Evolutionary conservation across 2,329 filamentous ascomycete genomes (phyloP), one percentile per base, ranked within the genome.

Genomic region (Aspergillus sp.): DNA sequence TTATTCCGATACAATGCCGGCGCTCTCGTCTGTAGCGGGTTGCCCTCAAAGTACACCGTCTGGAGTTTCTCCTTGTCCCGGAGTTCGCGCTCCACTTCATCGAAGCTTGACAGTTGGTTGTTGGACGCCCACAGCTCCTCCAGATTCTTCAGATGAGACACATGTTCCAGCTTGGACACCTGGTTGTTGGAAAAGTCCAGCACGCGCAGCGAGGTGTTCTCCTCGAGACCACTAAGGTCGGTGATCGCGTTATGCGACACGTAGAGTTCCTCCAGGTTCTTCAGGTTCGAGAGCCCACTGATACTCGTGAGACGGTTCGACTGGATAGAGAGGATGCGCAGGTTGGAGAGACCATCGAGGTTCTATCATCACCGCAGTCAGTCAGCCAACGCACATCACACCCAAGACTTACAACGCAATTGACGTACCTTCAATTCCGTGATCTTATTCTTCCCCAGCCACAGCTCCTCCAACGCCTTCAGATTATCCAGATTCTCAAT

Each of bases 381-480:
- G 55, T 65, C 43, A 65, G 61, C n/a, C 62, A 53, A 15, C 6
- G 12, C 28, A 25, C 5, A 12, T 2, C n/a, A 9, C 49, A 38
- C 49, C n/a, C 17, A 38, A 38, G 12, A 38, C 6, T n/a, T 4
- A n/a, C 8, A 36, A 12, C n/a, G 10, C 21, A 50, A 3, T 15
- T 1, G 0, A 32, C 66, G 23, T 63, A 82, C 89, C 65, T 85
- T 87, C 64, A 98, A 87, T 70, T 92, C 86, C 0, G 89, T 90
- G 69, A 99, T 97, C 74, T 96, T 97, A 81, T 97, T 97, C 84
- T 97, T 98, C 60, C 91, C 95, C 17, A 98, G 80, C 93, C 93
- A 98, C 15, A 97, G 82, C 75, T 97, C 88, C 74, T 96, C 89
- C n/a, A 99, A 79, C 7, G 84, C 84, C n/a, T 82, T 84, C 49